These are phyloP conservation scores for Talaromyces sp. DNA, from an alignment of 2,329 filamentous ascomycete genomes.

Conservation along the genomic window DNA sequence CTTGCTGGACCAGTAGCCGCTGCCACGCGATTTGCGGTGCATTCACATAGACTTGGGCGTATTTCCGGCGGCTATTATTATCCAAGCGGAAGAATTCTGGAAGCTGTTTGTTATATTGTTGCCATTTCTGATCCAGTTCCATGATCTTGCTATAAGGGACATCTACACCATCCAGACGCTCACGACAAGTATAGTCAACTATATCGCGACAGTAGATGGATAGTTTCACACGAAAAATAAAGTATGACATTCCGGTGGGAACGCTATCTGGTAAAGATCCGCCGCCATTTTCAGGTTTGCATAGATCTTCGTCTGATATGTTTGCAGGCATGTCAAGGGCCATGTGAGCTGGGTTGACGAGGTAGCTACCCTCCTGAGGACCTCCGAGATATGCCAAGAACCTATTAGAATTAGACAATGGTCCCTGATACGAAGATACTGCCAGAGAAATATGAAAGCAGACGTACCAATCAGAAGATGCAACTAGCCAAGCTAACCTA, in stretches of 20 bases:
- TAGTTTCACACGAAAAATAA: constrained; percentile 42
- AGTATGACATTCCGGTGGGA: constrained; percentile 47
- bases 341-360: constrained; percentile 42
- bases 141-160: constrained; percentile 39
- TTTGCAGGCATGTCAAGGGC: constrained; percentile 42
- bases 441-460: background rate
- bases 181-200: constrained; percentile 34
- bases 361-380: constrained; percentile 45
- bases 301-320: constrained; percentile 40
- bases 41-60: constrained; percentile 28
- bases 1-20: constrained; percentile 34
- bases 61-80: constrained; percentile 25
- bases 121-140: constrained; percentile 35
- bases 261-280: constrained; percentile 29
- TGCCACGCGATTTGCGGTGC: constrained; percentile 35
- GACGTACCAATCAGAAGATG: constrained; percentile 43
- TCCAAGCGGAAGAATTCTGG: constrained; percentile 40
- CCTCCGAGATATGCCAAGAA: constrained; percentile 41
- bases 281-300: constrained; percentile 20
- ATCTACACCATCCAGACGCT: constrained; percentile 26
- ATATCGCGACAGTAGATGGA: constrained; percentile 41
- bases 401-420: constrained; percentile 25
- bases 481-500: constrained; percentile 45
- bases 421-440: background rate
- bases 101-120: constrained; percentile 29